Conservation (phyloP, 208 protist genomes). For the Trypanosoma lewisi region DNA sequence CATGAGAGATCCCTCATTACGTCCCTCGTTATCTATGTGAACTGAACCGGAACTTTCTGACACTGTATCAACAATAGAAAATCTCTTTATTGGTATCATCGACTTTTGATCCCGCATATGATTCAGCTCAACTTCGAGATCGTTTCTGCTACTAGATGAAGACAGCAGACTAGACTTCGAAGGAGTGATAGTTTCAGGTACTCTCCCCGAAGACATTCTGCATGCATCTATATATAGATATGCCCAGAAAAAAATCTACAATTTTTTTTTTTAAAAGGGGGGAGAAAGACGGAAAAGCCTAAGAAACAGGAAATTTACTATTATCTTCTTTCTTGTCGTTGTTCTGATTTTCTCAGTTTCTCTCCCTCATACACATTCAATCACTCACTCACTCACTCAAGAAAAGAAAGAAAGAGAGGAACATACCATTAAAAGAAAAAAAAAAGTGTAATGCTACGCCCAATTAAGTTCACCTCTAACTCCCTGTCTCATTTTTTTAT, state of each 20-base stretch:
- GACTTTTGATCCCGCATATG: neutral
- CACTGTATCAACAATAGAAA: slow-evolving; percentile 12
- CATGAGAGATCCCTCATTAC: neutral
- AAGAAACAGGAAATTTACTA: no score
- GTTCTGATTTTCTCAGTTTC: no score
- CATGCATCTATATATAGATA: neutral
- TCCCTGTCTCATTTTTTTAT: neutral
- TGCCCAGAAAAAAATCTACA: no score
- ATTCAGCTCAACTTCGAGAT: neutral
- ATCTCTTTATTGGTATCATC: neutral
- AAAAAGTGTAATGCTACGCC: neutral
- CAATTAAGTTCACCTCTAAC: neutral
- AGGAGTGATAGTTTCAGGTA: neutral
- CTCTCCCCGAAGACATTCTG: neutral
- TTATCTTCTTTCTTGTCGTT: no score
- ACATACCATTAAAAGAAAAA: slow-evolving; percentile 1
- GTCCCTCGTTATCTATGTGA: neutral
- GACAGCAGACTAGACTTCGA: neutral
- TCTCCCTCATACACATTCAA: no score
- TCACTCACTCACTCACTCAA: no score
- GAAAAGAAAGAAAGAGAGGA: slow-evolving; percentile 7
- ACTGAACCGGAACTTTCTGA: slow-evolving; percentile 2
- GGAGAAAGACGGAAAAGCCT: no score
- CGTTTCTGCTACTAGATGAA: neutral
- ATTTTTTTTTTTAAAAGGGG: no score